Conservation (phyloP, 1,284 basidiomycete genomes). For the Retiboletus flavoniger region DNA sequence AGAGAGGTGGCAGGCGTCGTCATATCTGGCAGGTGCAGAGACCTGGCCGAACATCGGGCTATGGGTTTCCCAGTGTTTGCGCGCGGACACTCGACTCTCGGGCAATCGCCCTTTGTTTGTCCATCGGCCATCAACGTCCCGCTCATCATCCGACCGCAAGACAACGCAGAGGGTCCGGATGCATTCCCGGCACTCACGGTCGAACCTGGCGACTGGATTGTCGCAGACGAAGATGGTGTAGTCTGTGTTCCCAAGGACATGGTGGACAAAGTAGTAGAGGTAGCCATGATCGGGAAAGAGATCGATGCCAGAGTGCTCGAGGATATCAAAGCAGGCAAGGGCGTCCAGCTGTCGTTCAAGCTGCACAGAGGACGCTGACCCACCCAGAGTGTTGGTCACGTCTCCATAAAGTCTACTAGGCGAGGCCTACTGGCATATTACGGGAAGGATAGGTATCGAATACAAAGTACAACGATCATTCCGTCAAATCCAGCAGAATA, state of each 20-base stretch:
- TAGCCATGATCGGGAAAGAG: slow-evolving; percentile 60
- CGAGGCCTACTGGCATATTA: slow-evolving; percentile 21
- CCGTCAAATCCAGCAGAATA: slow-evolving; percentile 22
- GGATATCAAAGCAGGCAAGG: slow-evolving; percentile 75
- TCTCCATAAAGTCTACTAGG: slow-evolving; percentile 1
- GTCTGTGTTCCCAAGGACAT: slow-evolving; percentile 72
- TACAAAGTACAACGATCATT: slow-evolving; percentile 19
- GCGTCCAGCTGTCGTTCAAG: slow-evolving; percentile 77
- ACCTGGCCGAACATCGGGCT: slow-evolving; percentile 73
- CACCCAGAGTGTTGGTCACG: background rate
- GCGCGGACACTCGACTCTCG: slow-evolving; percentile 80
- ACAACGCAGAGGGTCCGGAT: slow-evolving; percentile 25
- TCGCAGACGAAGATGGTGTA: slow-evolving; percentile 90
- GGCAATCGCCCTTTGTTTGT: slow-evolving; percentile 85
- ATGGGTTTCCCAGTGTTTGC: slow-evolving; percentile 77
- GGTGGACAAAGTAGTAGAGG: slow-evolving; percentile 57
- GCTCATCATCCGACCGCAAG: slow-evolving; percentile 57
- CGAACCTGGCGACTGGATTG: slow-evolving; percentile 77
- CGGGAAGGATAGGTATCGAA: slow-evolving; percentile 15
- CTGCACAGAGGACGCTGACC: slow-evolving; percentile 63
- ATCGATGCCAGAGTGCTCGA: slow-evolving; percentile 75
- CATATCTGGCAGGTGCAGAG: slow-evolving; percentile 82
- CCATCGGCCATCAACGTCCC: slow-evolving; percentile 78
- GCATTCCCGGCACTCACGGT: slow-evolving; percentile 59
- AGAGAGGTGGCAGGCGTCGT: slow-evolving; percentile 72